Conservation (phyloP, 225 moss, liverwort and hornwort species). For the Pleurozium schreberi region DNA sequence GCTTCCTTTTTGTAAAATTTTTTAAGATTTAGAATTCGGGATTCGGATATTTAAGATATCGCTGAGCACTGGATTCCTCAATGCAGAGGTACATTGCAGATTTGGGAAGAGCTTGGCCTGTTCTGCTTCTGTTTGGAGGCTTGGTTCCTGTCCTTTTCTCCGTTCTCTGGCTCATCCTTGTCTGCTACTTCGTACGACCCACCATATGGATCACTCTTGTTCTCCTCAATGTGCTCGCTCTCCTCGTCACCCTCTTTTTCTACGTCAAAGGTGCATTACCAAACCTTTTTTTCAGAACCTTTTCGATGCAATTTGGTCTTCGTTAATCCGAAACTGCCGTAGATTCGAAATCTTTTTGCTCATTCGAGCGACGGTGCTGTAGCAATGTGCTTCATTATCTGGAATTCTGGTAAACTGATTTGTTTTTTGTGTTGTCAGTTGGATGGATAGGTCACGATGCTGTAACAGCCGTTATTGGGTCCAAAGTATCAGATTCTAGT, state of each 20-base stretch:
- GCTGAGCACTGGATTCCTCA: neutral
- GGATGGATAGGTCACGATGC: constrained; percentile 91
- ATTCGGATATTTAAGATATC: too few relatives aligned
- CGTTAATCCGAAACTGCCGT: accelerated
- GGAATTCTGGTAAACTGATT: too few relatives aligned
- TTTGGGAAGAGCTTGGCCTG: constrained; percentile 77
- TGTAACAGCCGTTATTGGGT: constrained; percentile 63
- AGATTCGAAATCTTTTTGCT: accelerated
- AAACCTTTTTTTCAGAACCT: too few relatives aligned
- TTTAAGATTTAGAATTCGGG: accelerated
- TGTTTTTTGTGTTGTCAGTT: constrained; percentile 12
- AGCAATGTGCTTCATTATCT: accelerated
- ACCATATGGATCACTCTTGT: constrained; percentile 58
- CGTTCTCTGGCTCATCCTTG: constrained; percentile 50
- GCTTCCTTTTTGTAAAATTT: accelerated
- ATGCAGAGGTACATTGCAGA: constrained; percentile 84
- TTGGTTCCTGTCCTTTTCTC: constrained; percentile 65
- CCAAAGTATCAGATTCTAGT: constrained; percentile 12
- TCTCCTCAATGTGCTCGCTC: constrained; percentile 56
- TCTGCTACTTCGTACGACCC: constrained; percentile 56
- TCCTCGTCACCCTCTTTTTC: constrained; percentile 63
- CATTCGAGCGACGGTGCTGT: too few relatives aligned
- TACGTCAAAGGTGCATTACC: constrained; percentile 54
- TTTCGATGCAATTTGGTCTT: too few relatives aligned
- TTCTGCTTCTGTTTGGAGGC: constrained; percentile 76